phyloP scores from a whole-genome alignment of 345 rosid genomes.

The Eutrema japonicum region DNA sequence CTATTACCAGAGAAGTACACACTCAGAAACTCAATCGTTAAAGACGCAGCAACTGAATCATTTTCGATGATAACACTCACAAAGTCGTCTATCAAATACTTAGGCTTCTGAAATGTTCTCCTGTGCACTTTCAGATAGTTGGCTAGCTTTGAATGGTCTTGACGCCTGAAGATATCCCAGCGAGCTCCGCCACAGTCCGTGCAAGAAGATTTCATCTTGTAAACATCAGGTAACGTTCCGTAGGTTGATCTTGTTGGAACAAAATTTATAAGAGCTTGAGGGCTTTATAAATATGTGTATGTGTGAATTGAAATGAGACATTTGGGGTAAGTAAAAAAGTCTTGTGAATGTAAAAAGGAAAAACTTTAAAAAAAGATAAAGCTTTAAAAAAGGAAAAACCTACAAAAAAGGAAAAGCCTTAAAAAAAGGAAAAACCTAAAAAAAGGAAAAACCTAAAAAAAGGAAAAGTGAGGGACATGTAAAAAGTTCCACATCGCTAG shows the following conservation, averaged over 20 bases:
- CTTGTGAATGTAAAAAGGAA: too few species aligned
- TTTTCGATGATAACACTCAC: not conserved
- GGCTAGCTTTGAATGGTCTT: conserved; percentile 10
- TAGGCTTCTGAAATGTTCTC: not conserved
- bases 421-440: too few species aligned
- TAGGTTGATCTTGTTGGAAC: not conserved
- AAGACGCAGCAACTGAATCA: not conserved
- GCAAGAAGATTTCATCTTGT: not conserved
- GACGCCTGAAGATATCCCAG: conserved; percentile 19
- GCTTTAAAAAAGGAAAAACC: too few species aligned
- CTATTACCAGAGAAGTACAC: not conserved
- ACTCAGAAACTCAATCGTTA: not conserved
- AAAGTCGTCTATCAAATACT: conserved; percentile 13
- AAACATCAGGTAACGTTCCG: not conserved
- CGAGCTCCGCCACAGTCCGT: conserved; percentile 2
- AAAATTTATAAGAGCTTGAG: too few species aligned
- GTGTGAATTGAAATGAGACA: too few species aligned
- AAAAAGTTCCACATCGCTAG: too few species aligned
- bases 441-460: too few species aligned
- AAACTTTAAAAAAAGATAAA: too few species aligned
- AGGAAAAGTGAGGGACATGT: too few species aligned
- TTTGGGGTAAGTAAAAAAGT: too few species aligned
- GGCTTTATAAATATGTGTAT: too few species aligned
- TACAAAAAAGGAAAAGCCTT: too few species aligned
- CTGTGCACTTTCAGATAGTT: conserved; percentile 23